Conservation (phyloP, 192 early-diverging fungal genomes). For the Dispira parvispora region DNA sequence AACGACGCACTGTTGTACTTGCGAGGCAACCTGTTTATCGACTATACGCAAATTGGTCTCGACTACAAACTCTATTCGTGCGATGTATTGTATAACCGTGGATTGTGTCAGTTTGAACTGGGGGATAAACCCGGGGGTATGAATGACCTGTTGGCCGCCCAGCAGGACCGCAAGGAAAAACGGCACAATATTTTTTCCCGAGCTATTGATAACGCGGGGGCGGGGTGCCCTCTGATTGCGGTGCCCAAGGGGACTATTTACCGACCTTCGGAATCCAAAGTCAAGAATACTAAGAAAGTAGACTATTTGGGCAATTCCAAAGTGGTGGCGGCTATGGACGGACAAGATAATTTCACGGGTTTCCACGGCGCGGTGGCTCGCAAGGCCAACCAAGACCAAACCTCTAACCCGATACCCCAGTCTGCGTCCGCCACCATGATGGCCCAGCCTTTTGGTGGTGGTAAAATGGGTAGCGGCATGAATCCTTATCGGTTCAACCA, state of each 20-base stretch:
- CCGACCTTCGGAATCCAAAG: constrained; percentile 63
- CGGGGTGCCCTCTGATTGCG: constrained; percentile 56
- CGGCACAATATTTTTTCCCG: constrained; percentile 49
- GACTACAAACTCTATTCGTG: constrained; percentile 76
- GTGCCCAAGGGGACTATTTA: constrained; percentile 67
- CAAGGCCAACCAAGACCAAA: constrained; percentile 21
- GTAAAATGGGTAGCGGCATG: not conserved
- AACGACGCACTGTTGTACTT: constrained; percentile 61
- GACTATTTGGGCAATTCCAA: constrained; percentile 64
- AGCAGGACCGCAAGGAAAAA: constrained; percentile 42
- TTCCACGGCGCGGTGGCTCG: constrained; percentile 32
- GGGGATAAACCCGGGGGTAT: constrained; percentile 51
- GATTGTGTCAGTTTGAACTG: constrained; percentile 60
- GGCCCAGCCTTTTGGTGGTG: not conserved
- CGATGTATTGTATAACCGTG: constrained; percentile 84
- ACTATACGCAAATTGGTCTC: constrained; percentile 90
- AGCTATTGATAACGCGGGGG: constrained; percentile 32
- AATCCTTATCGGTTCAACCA: constrained; percentile 10
- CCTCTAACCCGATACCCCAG: constrained; percentile 6
- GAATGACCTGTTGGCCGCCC: constrained; percentile 53
- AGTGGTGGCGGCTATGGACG: constrained; percentile 61
- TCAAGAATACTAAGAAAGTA: constrained; percentile 67
- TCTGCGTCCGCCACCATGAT: not conserved
- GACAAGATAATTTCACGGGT: constrained; percentile 28
- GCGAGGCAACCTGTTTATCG: constrained; percentile 74